A percentile compares a stretch with the other conserved stretches of the same genome.
Evolutionary conservation across 2,329 filamentous ascomycete genomes (phyloP).

Genomic region (Xylariaceae sp.): DNA sequence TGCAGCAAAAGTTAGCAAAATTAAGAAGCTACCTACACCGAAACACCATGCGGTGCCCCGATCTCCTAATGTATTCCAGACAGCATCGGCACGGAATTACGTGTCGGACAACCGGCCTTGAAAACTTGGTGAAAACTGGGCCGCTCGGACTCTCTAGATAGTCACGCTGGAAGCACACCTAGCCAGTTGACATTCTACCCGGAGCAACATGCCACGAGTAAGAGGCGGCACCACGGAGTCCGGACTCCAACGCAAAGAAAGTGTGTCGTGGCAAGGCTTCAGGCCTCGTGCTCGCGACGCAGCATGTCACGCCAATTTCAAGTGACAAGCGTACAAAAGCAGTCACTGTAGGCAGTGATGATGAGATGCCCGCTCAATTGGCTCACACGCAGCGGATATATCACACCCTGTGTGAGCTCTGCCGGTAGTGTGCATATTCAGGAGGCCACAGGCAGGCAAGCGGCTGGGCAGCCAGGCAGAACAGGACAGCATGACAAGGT

Average conservation of each 20-base stretch:
- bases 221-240: conserved; percentile 1
- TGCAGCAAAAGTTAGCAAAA: too few relatives aligned
- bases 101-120: too few relatives aligned
- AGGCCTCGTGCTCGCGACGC: neutral
- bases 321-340: neutral
- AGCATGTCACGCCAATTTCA: neutral
- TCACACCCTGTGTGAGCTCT: neutral
- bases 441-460: neutral
- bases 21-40: too few relatives aligned
- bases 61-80: too few relatives aligned
- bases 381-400: conserved; percentile 7
- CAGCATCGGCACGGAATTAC: too few relatives aligned
- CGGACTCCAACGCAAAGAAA: neutral
- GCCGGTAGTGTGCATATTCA: conserved; percentile 4
- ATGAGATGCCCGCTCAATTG: conserved; percentile 1
- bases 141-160: too few relatives aligned
- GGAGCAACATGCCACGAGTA: neutral
- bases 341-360: conserved; percentile 5
- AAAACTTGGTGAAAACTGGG: too few relatives aligned
- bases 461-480: neutral
- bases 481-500: neutral
- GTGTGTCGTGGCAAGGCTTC: neutral
- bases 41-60: too few relatives aligned
- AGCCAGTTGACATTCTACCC: too few relatives aligned
- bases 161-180: too few relatives aligned